Evolutionary conservation across 73 alveolate genomes (phyloP).

Genomic region (Diophrys sp.): DNA sequence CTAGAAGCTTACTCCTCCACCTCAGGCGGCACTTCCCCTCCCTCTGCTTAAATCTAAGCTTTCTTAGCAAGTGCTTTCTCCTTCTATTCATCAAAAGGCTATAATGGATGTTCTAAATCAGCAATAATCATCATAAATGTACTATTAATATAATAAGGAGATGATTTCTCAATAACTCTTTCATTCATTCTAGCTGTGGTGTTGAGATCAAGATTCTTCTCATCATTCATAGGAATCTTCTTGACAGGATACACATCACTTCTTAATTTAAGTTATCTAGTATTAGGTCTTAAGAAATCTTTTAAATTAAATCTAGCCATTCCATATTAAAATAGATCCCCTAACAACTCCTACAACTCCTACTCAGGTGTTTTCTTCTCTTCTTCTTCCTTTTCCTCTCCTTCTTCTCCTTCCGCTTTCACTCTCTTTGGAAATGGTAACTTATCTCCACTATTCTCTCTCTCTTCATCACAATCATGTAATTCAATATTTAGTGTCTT

Average conservation of each 20-base stretch:
- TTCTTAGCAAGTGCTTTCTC: constrained; percentile 14
- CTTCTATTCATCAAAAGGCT: constrained; percentile 36
- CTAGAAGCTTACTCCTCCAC: constrained; percentile 1
- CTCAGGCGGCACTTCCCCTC: not conserved
- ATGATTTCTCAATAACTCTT: constrained; percentile 48
- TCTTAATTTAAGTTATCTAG: constrained; percentile 43
- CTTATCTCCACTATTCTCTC: constrained; percentile 12
- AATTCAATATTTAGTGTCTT: constrained; percentile 44
- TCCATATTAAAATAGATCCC: constrained; percentile 31
- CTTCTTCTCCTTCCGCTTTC: not conserved
- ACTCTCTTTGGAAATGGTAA: constrained; percentile 2
- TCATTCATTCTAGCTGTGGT: constrained; percentile 63
- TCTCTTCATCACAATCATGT: constrained; percentile 65
- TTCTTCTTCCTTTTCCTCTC: no score
- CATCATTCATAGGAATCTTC: constrained; percentile 34
- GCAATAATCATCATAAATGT: constrained; percentile 45
- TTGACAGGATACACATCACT: constrained; percentile 66
- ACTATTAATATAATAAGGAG: constrained; percentile 54
- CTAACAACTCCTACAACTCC: not conserved
- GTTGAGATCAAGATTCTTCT: constrained; percentile 47
- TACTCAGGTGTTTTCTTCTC: not conserved
- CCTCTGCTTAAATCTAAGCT: not conserved
- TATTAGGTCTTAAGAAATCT: constrained; percentile 50
- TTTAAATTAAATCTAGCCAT: constrained; percentile 47
- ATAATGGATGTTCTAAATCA: constrained; percentile 37